Percentiles rank a stretch among this genome's conserved stretches.
Evolutionary conservation across 768 basidiomycete species (phyloP).

Genomic region (Lactarius deliciosus): DNA sequence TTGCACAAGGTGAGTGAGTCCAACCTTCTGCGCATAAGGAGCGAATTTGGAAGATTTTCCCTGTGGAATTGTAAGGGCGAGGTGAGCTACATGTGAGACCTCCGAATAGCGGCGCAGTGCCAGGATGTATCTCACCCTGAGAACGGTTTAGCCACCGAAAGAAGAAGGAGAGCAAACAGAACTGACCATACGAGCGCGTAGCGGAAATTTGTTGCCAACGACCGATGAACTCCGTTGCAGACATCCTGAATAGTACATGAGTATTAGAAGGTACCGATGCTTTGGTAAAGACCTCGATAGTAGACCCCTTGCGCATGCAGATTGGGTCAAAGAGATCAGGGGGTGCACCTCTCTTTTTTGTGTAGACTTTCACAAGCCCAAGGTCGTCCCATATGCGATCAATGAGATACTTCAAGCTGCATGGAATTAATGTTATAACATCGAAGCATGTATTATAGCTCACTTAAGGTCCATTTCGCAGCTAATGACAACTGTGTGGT

Average conservation of each 20-base stretch:
- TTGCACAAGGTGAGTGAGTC: conserved; percentile 76
- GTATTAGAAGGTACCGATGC: not conserved
- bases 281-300: conserved; percentile 68
- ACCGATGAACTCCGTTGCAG: conserved; percentile 90
- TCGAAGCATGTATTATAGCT: conserved; percentile 25
- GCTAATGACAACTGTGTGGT: conserved; percentile 90
- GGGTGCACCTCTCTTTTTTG: conserved; percentile 93
- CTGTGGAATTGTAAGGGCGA: conserved; percentile 38
- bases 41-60: conserved; percentile 93
- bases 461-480: conserved; percentile 94
- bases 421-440: conserved; percentile 4
- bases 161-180: not conserved
- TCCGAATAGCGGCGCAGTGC: conserved; percentile 7
- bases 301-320: conserved; percentile 86
- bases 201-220: conserved; percentile 86
- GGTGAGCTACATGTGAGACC: conserved; percentile 14
- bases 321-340: conserved; percentile 92
- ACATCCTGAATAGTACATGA: conserved; percentile 54
- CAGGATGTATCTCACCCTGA: conserved; percentile 22
- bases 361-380: conserved; percentile 88
- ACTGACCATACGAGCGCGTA: conserved; percentile 91
- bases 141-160: conserved; percentile 3
- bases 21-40: conserved; percentile 93
- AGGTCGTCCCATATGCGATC: conserved; percentile 80
- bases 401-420: conserved; percentile 68